Evolutionary conservation across 2,329 filamentous ascomycete species (phyloP).

Genomic region (Mariannaea sp.): DNA sequence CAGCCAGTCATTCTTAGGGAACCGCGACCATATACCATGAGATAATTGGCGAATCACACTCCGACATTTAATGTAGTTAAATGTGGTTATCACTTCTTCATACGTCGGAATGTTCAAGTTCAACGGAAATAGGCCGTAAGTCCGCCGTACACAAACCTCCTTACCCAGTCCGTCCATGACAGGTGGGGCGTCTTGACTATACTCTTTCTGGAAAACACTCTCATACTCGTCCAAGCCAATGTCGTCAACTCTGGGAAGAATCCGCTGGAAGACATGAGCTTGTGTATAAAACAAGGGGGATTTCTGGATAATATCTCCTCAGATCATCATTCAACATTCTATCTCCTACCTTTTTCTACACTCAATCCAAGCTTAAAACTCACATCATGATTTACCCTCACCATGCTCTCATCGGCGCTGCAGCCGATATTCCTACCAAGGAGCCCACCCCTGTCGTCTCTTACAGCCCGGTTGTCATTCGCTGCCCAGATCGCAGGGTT

Average conservation of each 20-base stretch:
- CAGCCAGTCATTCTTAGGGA: no score
- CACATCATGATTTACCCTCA: slow-evolving; percentile 31
- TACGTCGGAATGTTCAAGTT: no score
- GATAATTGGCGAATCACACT: no score
- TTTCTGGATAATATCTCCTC: background rate
- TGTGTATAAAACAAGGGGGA: slow-evolving; percentile 18
- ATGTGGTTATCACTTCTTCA: no score
- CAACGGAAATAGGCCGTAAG: no score
- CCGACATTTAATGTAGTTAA: no score
- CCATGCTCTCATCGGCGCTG: slow-evolving; percentile 30
- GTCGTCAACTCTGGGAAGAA: background rate
- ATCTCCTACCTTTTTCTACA: background rate
- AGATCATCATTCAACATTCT: background rate
- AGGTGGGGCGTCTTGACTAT: background rate
- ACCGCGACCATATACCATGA: no score
- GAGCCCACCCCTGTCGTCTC: slow-evolving; percentile 28
- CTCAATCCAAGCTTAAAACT: background rate
- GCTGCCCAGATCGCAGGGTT: slow-evolving; percentile 22
- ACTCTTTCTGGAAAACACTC: slow-evolving; percentile 1
- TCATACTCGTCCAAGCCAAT: slow-evolving; percentile 15
- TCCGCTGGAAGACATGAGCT: background rate
- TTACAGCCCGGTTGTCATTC: slow-evolving; percentile 32
- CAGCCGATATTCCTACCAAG: slow-evolving; percentile 30
- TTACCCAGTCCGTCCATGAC: no score
- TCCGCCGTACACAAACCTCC: no score